Evolutionary conservation across 2,329 filamentous ascomycete species (phyloP), one percentile per base, ranked within the genome.

Genomic region (Apiospora aurea): DNA sequence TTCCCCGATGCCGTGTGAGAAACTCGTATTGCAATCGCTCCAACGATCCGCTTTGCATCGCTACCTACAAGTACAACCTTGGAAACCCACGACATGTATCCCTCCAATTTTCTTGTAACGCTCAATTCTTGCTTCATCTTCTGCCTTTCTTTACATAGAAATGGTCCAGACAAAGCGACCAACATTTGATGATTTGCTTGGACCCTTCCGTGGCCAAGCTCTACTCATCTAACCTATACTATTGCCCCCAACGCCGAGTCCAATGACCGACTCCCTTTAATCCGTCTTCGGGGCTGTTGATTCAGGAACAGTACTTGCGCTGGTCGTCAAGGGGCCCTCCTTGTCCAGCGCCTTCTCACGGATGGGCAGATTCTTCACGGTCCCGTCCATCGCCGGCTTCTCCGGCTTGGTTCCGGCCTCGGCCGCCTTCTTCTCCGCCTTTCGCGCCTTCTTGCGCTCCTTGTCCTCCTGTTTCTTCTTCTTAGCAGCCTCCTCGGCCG

Each of bases 381-480:
- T 77, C 21, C 75, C 77, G 21, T 77, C 76, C 29, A 77, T 78
- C 41, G 75, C 74, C 5, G 77, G 74, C 57, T 75, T 26, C 61
- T 74, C 41, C 24, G 73, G 46, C 70, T 73, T 47, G 2, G 68
- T 44, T 2, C 66, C 71, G 2, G 73, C 70, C 44, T 76, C 75
- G 2, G 71, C 74, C 2, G 72, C 74, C 51, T 73, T 74, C 21
- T 76, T 74, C 13, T 75, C 75, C 14, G 76, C 77, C 71, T 78
- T 78, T 29, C 76, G 75, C 2, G 78, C 77, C 26, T 78, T 78
- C 76, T 79, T 81, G 69, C 77, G 77, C 51, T 79, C 77, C 73
- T 79, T 79, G 41, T 79, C 77, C 51, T 75, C 75, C 72, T 75
- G 76, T 78, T 80, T 80, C 76, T 79, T 79, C 70, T 71, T 70